Evolutionary conservation across 106 monocot species (phyloP).

Genomic region (Dioscorea dumetorum): DNA sequence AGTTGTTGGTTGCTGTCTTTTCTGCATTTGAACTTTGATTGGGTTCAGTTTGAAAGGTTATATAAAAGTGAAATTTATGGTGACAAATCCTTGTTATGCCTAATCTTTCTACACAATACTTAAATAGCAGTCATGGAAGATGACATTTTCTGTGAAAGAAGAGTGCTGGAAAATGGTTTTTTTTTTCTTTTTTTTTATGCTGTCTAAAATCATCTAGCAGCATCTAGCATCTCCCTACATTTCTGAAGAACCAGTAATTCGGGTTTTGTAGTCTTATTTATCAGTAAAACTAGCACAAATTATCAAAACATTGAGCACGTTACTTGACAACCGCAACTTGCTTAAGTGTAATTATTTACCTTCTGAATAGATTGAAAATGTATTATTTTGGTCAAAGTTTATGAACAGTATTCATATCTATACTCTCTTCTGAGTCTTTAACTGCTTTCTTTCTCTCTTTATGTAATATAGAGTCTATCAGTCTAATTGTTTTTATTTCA

Average conservation of each 20-base stretch:
- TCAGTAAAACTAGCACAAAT: slow-evolving; percentile 11
- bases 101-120: neutral
- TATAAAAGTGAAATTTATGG: neutral
- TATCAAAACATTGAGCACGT: neutral
- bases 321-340: no score
- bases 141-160: slow-evolving; percentile 33
- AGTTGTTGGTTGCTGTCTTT: neutral
- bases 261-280: slow-evolving; percentile 31
- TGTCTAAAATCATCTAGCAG: slow-evolving; percentile 39
- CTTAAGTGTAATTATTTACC: no score
- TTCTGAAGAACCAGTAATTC: slow-evolving; percentile 40
- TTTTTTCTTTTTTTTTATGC: slow-evolving; percentile 35
- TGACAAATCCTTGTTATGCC: neutral
- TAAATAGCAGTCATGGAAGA: slow-evolving; percentile 9
- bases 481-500: no score
- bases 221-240: slow-evolving; percentile 30
- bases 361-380: no score
- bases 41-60: no score
- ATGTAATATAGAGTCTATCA: no score
- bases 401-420: no score
- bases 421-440: no score
- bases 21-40: neutral
- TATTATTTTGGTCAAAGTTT: no score
- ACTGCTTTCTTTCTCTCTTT: no score
- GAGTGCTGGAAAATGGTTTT: slow-evolving; percentile 36